Evolutionary conservation across 108 stramenopile genomes (phyloP), one percentile per base, ranked within the genome.

Genomic region (Pelagomonas calceolata): DNA sequence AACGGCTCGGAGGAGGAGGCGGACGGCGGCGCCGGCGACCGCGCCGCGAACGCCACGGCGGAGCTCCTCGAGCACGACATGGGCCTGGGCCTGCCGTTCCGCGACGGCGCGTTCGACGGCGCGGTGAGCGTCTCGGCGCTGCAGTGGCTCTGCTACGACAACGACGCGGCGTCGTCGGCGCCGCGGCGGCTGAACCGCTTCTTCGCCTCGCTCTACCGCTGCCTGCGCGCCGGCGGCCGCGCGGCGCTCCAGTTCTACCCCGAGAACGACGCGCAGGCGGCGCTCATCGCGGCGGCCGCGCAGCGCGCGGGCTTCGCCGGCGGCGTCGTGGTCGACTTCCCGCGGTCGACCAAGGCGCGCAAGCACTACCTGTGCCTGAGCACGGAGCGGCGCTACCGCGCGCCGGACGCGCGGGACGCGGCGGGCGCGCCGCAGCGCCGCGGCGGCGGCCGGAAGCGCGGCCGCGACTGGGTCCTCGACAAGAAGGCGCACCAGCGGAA

Each of bases 201-300:
- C 84, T 99, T 99, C 78, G 90, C 92, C 15, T 84, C 88, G 35
- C 82, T 99, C 32, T 99, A 98, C 76, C 68, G 80, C n/a, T 89
- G 92, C 9, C 81, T 99, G 64, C 89, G 92, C 73, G 78, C 94
- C 39, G 93, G 93, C 0, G 94, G 92, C 12, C 67, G 96, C 32
- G 98, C 98, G 4, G 98, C 96, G 34, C 84, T 99, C 71, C 98
- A 99, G 83, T 95, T 99, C 78, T 99, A 99, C 83, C 97, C 98
- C 0, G 84, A 98, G 73, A 93, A 89, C 29, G 84, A 90, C 14
- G 95, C 95, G 74, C 97, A 98, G 79, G 95, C 95, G 37, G 86
- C 95, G 45, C 79, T 98, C 69, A 95, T 99, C 67, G 89, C 90
- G 34, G 89, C 94, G 73, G 90, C 90, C 74, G 96, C 96, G 31